Conservation (phyloP, 1,284 basidiomycete genomes). For the Microbotryum saponariae region DNA sequence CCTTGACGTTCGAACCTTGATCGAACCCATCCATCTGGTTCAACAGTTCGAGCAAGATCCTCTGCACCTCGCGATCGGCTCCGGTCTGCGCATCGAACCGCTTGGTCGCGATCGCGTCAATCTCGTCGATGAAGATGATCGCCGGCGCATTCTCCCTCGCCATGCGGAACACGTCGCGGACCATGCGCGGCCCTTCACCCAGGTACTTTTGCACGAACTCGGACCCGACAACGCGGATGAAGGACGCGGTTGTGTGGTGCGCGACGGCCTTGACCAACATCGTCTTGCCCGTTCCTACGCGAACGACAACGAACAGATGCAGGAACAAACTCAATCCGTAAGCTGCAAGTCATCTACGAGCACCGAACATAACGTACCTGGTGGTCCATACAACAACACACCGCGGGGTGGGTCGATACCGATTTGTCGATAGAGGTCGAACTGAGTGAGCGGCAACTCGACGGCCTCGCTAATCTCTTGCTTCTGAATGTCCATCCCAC, state of each 20-base stretch:
- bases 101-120: constrained; percentile 98
- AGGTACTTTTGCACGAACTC: constrained; percentile 99
- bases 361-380: constrained; percentile 50
- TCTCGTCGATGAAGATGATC: constrained; percentile 98
- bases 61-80: constrained; percentile 97
- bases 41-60: constrained; percentile 93
- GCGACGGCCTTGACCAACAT: constrained; percentile 99
- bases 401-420: constrained; percentile 97
- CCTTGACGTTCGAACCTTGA: constrained; percentile 98
- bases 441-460: constrained; percentile 93
- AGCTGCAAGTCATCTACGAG: background rate
- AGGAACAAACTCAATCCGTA: background rate
- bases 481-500: constrained; percentile 96
- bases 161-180: constrained; percentile 95
- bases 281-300: constrained; percentile 91
- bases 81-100: constrained; percentile 99
- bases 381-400: constrained; percentile 86
- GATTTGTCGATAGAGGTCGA: constrained; percentile 98
- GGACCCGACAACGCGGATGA: constrained; percentile 96
- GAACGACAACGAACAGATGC: background rate
- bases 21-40: constrained; percentile 99
- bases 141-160: constrained; percentile 95
- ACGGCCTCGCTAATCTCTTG: constrained; percentile 99
- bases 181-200: constrained; percentile 98
- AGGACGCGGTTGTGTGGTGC: constrained; percentile 91